phyloP scores from a whole-genome alignment of 495 filamentous ascomycete genomes.

The Podospora sp. region DNA sequence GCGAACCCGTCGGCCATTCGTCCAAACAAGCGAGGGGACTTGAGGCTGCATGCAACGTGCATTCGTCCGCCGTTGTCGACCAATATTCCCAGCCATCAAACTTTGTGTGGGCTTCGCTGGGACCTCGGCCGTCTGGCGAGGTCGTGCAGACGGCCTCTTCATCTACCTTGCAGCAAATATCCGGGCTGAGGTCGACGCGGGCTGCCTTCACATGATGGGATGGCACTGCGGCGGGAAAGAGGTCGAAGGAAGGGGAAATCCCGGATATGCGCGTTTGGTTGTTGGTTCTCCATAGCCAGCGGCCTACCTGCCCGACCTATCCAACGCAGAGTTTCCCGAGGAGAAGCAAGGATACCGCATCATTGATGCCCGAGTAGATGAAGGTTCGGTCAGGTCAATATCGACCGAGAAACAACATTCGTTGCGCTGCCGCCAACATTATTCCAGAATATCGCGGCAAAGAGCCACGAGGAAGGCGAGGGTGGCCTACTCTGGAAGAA shows the following conservation, averaged over 20 bases:
- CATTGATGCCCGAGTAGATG: constrained; percentile 1
- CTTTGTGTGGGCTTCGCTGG: neutral
- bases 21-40: constrained; percentile 14
- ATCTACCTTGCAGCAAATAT: neutral
- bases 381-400: neutral
- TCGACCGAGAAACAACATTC: neutral
- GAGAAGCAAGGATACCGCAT: neutral
- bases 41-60: constrained; percentile 1
- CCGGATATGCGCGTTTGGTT: constrained; percentile 3
- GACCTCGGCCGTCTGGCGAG: neutral
- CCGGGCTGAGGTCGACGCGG: neutral
- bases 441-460: neutral
- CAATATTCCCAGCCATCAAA: neutral
- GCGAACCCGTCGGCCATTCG: neutral
- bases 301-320: neutral
- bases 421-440: neutral
- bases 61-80: neutral
- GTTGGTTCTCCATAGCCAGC: neutral
- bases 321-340: neutral
- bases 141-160: neutral
- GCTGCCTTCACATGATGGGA: constrained; percentile 1
- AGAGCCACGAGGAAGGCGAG: neutral
- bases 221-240: neutral
- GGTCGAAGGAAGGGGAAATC: neutral
- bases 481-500: neutral